Conservation (phyloP, 805 yeast species). For the Yamadazyma kitorensis region DNA sequence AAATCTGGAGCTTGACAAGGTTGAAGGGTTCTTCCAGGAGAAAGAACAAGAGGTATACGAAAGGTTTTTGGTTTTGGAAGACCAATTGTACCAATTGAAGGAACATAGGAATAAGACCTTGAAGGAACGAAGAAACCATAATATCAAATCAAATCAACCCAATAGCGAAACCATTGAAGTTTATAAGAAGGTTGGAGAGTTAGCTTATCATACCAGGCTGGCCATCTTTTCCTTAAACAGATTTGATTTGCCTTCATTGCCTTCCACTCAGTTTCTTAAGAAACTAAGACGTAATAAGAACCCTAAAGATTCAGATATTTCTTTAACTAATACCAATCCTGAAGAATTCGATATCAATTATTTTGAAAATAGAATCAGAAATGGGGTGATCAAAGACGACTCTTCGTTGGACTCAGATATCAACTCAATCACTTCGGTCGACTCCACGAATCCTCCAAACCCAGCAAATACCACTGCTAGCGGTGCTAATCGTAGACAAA, state of each 20-base stretch:
- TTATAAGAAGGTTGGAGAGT: slow-evolving; percentile 19
- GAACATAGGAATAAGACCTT: slow-evolving; percentile 41
- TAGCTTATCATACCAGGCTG: slow-evolving; percentile 27
- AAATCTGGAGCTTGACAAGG: slow-evolving; percentile 55
- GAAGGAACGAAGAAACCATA: slow-evolving; percentile 8
- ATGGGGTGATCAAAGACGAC: slow-evolving; percentile 19
- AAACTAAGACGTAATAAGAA: slow-evolving; percentile 9
- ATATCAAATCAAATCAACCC: neutral
- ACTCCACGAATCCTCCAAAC: too few species aligned
- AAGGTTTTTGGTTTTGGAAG: slow-evolving; percentile 60
- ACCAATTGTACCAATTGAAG: slow-evolving; percentile 62
- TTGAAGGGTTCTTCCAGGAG: slow-evolving; percentile 57
- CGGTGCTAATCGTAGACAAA: too few species aligned
- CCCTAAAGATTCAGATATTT: slow-evolving; percentile 10
- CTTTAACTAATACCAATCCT: slow-evolving; percentile 9
- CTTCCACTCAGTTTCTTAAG: slow-evolving; percentile 31
- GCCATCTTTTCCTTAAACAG: slow-evolving; percentile 21
- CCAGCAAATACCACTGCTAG: too few species aligned
- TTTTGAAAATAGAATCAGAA: slow-evolving; percentile 37
- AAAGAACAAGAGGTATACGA: slow-evolving; percentile 60
- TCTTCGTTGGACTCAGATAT: slow-evolving; percentile 8
- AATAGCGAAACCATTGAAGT: slow-evolving; percentile 5
- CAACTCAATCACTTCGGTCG: neutral
- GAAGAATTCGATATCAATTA: slow-evolving; percentile 28
- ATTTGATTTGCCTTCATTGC: slow-evolving; percentile 41